Evolutionary conservation across 164 flowering plant genomes (phyloP).

Genomic region (Echeveria elegans): DNA sequence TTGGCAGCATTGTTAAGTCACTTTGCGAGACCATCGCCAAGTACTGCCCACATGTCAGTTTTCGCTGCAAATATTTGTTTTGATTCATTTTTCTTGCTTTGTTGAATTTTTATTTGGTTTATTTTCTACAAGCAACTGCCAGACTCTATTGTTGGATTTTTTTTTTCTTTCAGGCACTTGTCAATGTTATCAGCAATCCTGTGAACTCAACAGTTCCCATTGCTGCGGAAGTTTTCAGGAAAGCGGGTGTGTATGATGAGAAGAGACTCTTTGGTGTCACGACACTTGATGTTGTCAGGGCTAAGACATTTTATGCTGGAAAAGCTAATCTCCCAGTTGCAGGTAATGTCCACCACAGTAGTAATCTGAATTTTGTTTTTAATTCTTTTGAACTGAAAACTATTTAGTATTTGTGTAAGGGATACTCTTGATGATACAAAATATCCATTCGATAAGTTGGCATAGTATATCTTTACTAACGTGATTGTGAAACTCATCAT

Average conservation of each 20-base stretch:
- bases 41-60: conserved; percentile 74
- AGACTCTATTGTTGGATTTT: too few species aligned
- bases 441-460: too few species aligned
- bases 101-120: too few species aligned
- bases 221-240: conserved; percentile 93
- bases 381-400: not conserved
- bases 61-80: too few species aligned
- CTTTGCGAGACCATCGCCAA: conserved; percentile 70
- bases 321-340: conserved; percentile 66
- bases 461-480: too few species aligned
- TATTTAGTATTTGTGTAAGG: too few species aligned
- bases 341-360: conserved; percentile 26
- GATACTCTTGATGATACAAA: too few species aligned
- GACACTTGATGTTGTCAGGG: conserved; percentile 89
- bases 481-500: too few species aligned
- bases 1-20: conserved; percentile 75
- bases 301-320: conserved; percentile 92
- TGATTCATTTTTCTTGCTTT: too few species aligned
- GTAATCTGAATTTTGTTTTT: not conserved
- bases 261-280: conserved; percentile 93
- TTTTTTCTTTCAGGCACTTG: conserved; percentile 49
- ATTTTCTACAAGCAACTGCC: too few species aligned
- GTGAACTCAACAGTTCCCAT: conserved; percentile 98
- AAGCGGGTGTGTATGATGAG: conserved; percentile 73
- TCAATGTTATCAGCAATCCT: conserved; percentile 95